These are phyloP conservation scores for Alternaria sp. DNA, from an alignment of 2,329 filamentous ascomycete genomes.

Conservation along the genomic window DNA sequence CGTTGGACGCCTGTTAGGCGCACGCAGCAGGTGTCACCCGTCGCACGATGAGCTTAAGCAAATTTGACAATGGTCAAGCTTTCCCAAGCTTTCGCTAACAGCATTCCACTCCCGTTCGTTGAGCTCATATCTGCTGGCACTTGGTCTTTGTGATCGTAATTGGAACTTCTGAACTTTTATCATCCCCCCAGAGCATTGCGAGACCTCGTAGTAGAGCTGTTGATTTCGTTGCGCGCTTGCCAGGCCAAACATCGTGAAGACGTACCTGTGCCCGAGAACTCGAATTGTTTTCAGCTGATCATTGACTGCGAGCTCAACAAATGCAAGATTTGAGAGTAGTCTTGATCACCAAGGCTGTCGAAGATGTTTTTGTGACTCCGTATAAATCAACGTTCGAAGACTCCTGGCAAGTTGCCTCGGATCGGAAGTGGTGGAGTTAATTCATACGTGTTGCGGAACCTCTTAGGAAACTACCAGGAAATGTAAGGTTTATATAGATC, in stretches of 20 bases:
- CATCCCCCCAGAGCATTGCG: rapidly evolving
- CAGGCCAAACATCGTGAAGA: not conserved
- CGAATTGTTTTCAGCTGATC: not conserved
- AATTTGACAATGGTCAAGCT: slow-evolving; percentile 1
- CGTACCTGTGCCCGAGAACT: not conserved
- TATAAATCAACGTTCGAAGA: not conserved
- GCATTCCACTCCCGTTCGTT: not conserved
- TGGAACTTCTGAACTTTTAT: not conserved
- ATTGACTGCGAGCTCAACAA: not conserved
- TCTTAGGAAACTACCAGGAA: not conserved
- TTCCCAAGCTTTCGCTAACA: not conserved
- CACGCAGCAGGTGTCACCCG: not conserved
- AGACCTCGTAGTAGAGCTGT: not conserved
- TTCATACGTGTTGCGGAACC: not conserved
- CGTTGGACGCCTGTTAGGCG: not conserved
- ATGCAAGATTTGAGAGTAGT: not conserved
- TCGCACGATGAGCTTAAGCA: not conserved
- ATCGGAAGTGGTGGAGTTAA: not conserved
- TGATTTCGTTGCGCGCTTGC: not conserved
- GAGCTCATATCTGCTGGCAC: not conserved
- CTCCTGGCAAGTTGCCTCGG: not conserved
- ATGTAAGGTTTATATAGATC: not conserved
- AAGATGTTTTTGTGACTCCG: not conserved
- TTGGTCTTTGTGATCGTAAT: not conserved
- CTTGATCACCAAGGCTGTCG: not conserved